Evolutionary conservation across 495 filamentous ascomycete species (phyloP).

Genomic region (Clavariopsis aquatica): DNA sequence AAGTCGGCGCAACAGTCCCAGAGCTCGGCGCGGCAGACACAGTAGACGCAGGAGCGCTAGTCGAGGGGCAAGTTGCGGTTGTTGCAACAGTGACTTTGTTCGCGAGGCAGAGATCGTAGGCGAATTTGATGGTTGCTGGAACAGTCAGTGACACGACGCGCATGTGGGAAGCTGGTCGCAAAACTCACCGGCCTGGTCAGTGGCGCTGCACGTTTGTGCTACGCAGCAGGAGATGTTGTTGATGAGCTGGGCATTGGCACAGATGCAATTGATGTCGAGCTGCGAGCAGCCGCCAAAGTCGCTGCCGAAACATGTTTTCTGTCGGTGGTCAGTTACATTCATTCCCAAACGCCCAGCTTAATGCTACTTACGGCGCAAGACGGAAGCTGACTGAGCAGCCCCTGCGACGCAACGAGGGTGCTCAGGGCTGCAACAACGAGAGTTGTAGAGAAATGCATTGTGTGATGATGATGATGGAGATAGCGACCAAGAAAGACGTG

Average conservation of each 20-base stretch:
- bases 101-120: conserved; percentile 52
- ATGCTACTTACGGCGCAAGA: conserved; percentile 31
- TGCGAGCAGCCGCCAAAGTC: conserved; percentile 55
- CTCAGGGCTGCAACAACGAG: conserved; percentile 24
- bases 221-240: conserved; percentile 68
- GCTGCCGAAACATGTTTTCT: conserved; percentile 42
- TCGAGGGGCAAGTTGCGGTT: conserved; percentile 38
- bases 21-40: too few species aligned
- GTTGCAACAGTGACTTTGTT: conserved; percentile 39
- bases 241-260: conserved; percentile 61
- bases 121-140: conserved; percentile 55
- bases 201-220: conserved; percentile 51
- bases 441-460: conserved; percentile 32
- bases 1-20: too few species aligned
- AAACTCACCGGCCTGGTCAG: conserved; percentile 59
- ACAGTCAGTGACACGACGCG: background rate
- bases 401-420: conserved; percentile 29
- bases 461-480: background rate
- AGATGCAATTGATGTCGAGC: conserved; percentile 68
- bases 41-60: conserved; percentile 16
- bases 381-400: conserved; percentile 22
- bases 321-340: background rate
- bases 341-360: background rate
- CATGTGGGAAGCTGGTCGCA: background rate
- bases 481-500: too few species aligned